phyloP scores from a whole-genome alignment of 345 rosid genomes.

The Hibiscus trionum region DNA sequence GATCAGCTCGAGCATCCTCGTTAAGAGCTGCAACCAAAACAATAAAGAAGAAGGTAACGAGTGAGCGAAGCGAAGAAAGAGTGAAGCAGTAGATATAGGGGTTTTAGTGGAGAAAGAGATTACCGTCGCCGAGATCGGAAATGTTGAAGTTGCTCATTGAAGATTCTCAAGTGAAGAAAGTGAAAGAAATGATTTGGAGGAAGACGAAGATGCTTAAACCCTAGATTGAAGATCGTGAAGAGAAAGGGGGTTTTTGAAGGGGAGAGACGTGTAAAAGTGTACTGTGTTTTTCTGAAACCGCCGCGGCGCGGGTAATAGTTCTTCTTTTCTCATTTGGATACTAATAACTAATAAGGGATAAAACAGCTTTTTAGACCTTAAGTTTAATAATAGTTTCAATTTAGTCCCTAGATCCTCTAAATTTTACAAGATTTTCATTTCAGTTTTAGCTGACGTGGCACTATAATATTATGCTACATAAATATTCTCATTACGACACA shows the following conservation, averaged over 20 bases:
- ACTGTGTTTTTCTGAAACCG: neutral
- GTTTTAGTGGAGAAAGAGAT: neutral
- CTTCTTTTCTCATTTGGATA: no score
- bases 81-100: neutral
- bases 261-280: slow-evolving; percentile 19
- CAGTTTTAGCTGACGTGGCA: no score
- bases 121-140: slow-evolving; percentile 73
- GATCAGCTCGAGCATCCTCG: slow-evolving; percentile 64
- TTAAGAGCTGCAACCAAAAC: slow-evolving; percentile 42
- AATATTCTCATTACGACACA: no score
- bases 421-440: no score
- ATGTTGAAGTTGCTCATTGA: slow-evolving; percentile 65
- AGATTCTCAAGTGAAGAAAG: neutral
- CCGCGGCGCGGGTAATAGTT: no score
- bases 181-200: neutral
- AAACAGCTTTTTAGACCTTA: no score
- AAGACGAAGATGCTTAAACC: slow-evolving; percentile 30
- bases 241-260: slow-evolving; percentile 1
- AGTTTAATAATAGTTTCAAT: no score
- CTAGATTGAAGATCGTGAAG: slow-evolving; percentile 32
- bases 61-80: neutral
- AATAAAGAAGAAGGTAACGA: neutral
- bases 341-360: no score
- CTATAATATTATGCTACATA: no score
- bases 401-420: no score